Conservation (phyloP, 768 basidiomycete genomes). For the Calocybe gangraenosa region DNA sequence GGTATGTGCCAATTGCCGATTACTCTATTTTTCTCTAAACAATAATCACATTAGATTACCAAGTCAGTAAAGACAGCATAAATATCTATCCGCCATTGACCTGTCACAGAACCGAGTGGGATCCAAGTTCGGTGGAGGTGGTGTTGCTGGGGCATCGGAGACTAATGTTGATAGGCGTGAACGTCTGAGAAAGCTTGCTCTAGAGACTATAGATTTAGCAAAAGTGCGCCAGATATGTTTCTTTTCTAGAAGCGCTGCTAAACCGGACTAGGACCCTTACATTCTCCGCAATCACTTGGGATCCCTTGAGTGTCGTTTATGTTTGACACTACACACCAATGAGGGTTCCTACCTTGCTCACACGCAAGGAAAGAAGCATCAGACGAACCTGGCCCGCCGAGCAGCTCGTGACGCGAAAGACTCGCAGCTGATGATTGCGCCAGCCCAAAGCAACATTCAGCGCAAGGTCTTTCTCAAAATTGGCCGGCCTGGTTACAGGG, state of each 20-base stretch:
- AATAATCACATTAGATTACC: conserved; percentile 52
- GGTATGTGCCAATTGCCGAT: conserved; percentile 26
- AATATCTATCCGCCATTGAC: conserved; percentile 11
- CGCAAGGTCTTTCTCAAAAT: conserved; percentile 97
- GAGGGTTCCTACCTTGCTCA: conserved; percentile 99
- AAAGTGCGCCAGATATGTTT: conserved; percentile 52
- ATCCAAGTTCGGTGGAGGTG: conserved; percentile 93
- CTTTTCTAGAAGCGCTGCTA: conserved; percentile 7
- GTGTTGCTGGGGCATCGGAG: conserved; percentile 93
- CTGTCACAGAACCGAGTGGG: conserved; percentile 83
- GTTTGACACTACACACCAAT: conserved; percentile 97
- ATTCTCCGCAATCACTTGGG: conserved; percentile 98
- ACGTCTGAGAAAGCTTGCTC: conserved; percentile 87
- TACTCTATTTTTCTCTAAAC: conserved; percentile 1
- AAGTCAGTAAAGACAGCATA: conserved; percentile 37
- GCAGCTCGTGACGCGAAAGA: conserved; percentile 98
- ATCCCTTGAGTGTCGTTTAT: conserved; percentile 96
- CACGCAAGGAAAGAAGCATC: conserved; percentile 99
- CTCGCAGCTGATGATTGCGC: conserved; percentile 84
- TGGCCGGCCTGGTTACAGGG: conserved; percentile 90
- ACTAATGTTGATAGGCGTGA: conserved; percentile 94
- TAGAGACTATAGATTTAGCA: conserved; percentile 97
- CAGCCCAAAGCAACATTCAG: conserved; percentile 72
- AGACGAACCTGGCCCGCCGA: conserved; percentile 94
- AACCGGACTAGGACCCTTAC: conserved; percentile 78